phyloP scores from a whole-genome alignment of 345 rosid genomes.

The Ceriops zippeliana region DNA sequence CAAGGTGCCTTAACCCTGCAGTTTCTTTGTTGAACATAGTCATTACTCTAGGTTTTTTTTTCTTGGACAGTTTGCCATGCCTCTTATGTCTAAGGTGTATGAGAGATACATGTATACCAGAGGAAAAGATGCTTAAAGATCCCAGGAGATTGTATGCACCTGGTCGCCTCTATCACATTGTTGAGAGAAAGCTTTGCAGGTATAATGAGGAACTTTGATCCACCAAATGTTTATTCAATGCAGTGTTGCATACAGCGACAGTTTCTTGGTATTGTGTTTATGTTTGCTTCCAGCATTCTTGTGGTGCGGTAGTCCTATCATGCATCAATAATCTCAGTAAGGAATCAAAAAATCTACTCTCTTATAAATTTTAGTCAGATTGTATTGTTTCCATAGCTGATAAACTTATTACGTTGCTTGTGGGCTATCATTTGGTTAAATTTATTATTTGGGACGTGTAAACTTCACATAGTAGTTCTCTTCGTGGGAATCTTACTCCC shows the following conservation, averaged over 20 bases:
- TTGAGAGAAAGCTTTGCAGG: conserved; percentile 86
- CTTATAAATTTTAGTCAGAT: neutral
- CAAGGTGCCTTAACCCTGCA: neutral
- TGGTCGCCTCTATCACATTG: conserved; percentile 96
- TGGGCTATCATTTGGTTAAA: too few relatives aligned
- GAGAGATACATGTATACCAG: conserved; percentile 90
- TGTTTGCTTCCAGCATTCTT: neutral
- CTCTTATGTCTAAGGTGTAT: conserved; percentile 75
- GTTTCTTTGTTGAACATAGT: conserved; percentile 1
- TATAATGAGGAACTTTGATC: conserved; percentile 19
- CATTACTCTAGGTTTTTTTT: conserved; percentile 13
- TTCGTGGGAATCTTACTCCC: too few relatives aligned
- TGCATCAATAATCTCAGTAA: neutral
- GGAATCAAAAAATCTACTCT: neutral
- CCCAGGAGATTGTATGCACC: conserved; percentile 97
- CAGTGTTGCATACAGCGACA: neutral
- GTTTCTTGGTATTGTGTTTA: neutral
- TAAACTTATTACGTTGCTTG: neutral
- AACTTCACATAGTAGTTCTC: too few relatives aligned
- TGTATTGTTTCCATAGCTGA: neutral
- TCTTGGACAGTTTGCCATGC: conserved; percentile 76
- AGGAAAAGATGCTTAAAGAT: conserved; percentile 82
- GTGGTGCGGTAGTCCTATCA: neutral
- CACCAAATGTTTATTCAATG: neutral
- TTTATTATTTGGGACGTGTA: too few relatives aligned